Evolutionary conservation across 805 yeast genomes (phyloP).

Genomic region (Babjeviella inositovora): DNA sequence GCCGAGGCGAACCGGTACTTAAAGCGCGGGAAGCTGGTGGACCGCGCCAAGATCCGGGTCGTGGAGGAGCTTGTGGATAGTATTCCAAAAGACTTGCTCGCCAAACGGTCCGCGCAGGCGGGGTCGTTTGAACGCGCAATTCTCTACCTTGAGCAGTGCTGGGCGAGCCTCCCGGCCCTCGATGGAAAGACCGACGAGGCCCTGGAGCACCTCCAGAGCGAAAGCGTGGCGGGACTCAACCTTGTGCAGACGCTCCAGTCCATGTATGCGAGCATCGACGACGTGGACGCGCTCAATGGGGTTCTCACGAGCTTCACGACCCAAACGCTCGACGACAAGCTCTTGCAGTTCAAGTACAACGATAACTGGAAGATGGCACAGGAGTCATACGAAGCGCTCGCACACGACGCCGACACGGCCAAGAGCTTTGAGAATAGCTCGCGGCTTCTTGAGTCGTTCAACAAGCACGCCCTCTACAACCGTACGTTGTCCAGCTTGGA

Average conservation of each 20-base stretch:
- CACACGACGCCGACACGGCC: slow-evolving; percentile 17
- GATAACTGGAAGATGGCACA: slow-evolving; percentile 81
- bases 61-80: slow-evolving; percentile 30
- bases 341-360: slow-evolving; percentile 68
- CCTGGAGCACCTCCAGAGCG: slow-evolving; percentile 7
- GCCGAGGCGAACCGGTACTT: slow-evolving; percentile 8
- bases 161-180: too few species aligned
- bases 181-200: slow-evolving; percentile 17
- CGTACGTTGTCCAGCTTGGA: slow-evolving; percentile 39
- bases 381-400: slow-evolving; percentile 62
- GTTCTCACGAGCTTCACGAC: slow-evolving; percentile 59
- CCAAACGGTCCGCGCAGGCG: slow-evolving; percentile 67
- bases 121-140: slow-evolving; percentile 81
- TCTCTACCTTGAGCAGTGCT: slow-evolving; percentile 67
- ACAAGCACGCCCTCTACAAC: slow-evolving; percentile 63
- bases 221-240: slow-evolving; percentile 15
- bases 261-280: slow-evolving; percentile 79
- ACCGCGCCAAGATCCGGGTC: too few species aligned
- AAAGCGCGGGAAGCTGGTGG: slow-evolving; percentile 6
- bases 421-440: slow-evolving; percentile 22
- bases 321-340: slow-evolving; percentile 55
- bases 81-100: slow-evolving; percentile 58
- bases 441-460: slow-evolving; percentile 52
- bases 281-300: slow-evolving; percentile 83
- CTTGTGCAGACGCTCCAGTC: slow-evolving; percentile 41